Conservation (phyloP, 2,329 filamentous ascomycete species). For the Pseudocercospora eumusae region DNA sequence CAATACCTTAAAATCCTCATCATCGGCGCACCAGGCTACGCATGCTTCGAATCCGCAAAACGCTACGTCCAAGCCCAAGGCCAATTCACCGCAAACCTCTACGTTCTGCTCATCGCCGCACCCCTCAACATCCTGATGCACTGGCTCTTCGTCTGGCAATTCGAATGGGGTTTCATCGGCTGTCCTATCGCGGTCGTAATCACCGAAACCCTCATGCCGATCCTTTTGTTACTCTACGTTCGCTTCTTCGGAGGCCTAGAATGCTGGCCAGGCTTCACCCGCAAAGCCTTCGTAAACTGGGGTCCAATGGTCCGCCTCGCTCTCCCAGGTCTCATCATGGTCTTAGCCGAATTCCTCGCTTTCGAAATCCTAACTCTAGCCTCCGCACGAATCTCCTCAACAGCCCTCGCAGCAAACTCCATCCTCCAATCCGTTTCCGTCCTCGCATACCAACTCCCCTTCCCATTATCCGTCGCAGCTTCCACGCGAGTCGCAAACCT, state of each 20-base stretch:
- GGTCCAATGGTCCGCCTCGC: conserved; percentile 82
- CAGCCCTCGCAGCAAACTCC: conserved; percentile 82
- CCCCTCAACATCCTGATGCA: conserved; percentile 80
- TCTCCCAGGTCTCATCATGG: conserved; percentile 87
- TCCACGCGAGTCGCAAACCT: conserved; percentile 89
- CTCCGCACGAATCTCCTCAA: conserved; percentile 75
- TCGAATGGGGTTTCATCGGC: conserved; percentile 70
- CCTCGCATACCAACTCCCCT: conserved; percentile 87
- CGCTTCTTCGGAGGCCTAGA: conserved; percentile 66
- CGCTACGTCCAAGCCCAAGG: conserved; percentile 87
- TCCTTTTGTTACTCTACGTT: conserved; percentile 74
- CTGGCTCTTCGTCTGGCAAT: conserved; percentile 71
- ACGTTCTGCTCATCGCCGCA: conserved; percentile 78
- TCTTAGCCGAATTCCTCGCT: conserved; percentile 81
- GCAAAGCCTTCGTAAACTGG: conserved; percentile 72
- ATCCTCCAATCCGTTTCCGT: conserved; percentile 76
- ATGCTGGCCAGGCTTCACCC: conserved; percentile 81
- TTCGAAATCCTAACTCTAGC: conserved; percentile 90
- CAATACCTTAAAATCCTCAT: conserved; percentile 71
- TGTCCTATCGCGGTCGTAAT: conserved; percentile 76
- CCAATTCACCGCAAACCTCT: conserved; percentile 79
- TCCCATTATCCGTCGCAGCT: conserved; percentile 83
- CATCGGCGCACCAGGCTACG: conserved; percentile 72
- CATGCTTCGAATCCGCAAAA: conserved; percentile 75
- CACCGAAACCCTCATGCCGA: conserved; percentile 72